Percentiles rank a stretch among this genome's conserved stretches.
Evolutionary conservation across 2,329 filamentous ascomycete species (phyloP).

Genomic region (Ceratocystis alfenasii): DNA sequence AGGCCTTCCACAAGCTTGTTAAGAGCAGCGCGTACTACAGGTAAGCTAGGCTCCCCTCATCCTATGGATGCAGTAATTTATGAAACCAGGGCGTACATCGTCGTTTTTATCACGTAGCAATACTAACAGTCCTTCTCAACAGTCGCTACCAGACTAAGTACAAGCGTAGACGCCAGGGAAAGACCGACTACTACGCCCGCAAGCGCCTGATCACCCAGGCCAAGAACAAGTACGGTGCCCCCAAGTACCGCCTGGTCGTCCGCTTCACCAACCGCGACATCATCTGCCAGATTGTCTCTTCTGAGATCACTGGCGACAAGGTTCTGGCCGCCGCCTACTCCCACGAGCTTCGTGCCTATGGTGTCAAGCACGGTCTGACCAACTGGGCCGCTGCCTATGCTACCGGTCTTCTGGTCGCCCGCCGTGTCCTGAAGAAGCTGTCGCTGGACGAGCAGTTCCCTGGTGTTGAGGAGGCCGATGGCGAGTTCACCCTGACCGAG

Average conservation of each 20-base stretch:
- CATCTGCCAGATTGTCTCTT: conserved; percentile 92
- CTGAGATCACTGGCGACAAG: conserved; percentile 96
- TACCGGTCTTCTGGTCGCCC: conserved; percentile 91
- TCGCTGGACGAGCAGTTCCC: conserved; percentile 83
- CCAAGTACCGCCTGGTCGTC: conserved; percentile 99
- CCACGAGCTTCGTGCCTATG: conserved; percentile 96
- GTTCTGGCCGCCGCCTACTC: conserved; percentile 85
- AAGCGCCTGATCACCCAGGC: conserved; percentile 99
- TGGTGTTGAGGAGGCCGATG: conserved; percentile 93
- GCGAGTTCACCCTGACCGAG: conserved; percentile 94
- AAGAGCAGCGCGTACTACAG: conserved; percentile 99
- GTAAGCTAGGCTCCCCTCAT: conserved; percentile 41
- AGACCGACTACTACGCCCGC: conserved; percentile 99
- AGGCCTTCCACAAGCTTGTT: conserved; percentile 87
- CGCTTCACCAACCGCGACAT: conserved; percentile 99
- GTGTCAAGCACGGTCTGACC: conserved; percentile 95
- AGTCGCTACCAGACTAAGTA: conserved; percentile 99
- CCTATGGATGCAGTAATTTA: too few species aligned
- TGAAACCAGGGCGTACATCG: background rate
- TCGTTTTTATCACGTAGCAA: background rate
- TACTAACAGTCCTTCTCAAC: conserved; percentile 28
- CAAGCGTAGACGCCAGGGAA: conserved; percentile 88
- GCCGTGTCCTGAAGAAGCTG: conserved; percentile 94
- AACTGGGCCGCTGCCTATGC: conserved; percentile 99
- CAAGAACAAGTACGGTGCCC: conserved; percentile 99